A percentile compares a stretch with the other conserved stretches of the same genome.
These are phyloP conservation scores for Dendrobium nobile DNA, from an alignment of 106 monocot species.

Conservation along the genomic window DNA sequence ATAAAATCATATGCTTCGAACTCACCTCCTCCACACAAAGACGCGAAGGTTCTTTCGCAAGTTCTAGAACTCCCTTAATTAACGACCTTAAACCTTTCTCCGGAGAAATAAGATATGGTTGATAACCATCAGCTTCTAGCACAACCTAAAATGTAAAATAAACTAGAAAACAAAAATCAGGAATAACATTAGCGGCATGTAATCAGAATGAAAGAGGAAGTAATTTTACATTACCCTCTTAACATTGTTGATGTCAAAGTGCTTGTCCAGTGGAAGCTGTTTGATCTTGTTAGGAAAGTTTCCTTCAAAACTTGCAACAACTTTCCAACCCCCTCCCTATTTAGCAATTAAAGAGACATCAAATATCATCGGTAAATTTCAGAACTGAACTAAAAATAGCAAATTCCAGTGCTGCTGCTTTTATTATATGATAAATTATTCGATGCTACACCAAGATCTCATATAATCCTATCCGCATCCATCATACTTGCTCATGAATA, in stretches of 20 bases:
- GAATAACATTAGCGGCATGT: not conserved
- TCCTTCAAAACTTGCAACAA: constrained; percentile 94
- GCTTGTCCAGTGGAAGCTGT: constrained; percentile 85
- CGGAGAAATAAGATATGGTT: constrained; percentile 93
- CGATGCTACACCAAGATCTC: not conserved
- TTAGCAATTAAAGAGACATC: not conserved
- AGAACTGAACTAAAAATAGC: not conserved
- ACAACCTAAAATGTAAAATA: constrained; percentile 58
- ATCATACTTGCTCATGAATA: not conserved
- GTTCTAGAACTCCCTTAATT: constrained; percentile 69
- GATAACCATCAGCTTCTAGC: constrained; percentile 95
- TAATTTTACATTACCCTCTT: constrained; percentile 65
- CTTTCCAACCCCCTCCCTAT: constrained; percentile 91
- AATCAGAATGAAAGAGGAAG: not conserved
- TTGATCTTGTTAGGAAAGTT: constrained; percentile 94
- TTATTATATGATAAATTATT: not conserved
- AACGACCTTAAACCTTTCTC: constrained; percentile 80
- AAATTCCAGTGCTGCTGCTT: not conserved
- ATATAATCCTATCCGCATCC: not conserved
- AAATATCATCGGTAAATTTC: not conserved
- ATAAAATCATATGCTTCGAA: not conserved
- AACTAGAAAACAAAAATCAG: not conserved
- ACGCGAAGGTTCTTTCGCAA: constrained; percentile 84
- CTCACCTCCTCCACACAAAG: constrained; percentile 91
- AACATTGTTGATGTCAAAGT: constrained; percentile 96